Evolutionary conservation across 495 filamentous ascomycete genomes (phyloP), one percentile per base, ranked within the genome.

Genomic region (Stereocaulon alpinum): DNA sequence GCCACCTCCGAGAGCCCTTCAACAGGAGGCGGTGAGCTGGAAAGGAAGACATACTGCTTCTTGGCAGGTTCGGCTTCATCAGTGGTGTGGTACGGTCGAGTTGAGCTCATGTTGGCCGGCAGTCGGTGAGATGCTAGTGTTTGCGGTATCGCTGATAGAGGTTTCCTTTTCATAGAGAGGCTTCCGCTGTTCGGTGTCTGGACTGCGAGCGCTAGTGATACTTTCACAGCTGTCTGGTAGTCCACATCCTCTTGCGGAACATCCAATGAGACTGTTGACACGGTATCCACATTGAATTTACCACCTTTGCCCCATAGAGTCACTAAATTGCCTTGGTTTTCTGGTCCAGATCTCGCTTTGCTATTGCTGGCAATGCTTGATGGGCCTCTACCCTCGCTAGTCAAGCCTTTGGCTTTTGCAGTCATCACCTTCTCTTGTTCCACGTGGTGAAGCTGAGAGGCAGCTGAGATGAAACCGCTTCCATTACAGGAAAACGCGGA

Each of bases 21-120:
- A 5, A 51, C 22, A n/a, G 34, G 47, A 20, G 66, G 68, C 5
- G 74, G 76, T 30, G 75, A 75, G 59, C 75, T 77, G 9, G 75
- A 77, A 9, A 76, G 64, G 47, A 78, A 72, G n/a, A 66, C 54
- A 63, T 78, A 75, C 40, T 56, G 54, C 18, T 66, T 67, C 3
- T 29, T 62, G 40, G 45, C 32, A 24, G 42, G 43, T 56, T 27
- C 48, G 4, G 42, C 41, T 37, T 62, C 62, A 48, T 44, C 40
- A 14, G 44, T 22, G 4, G 50, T 7, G 43, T 34, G 62, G n/a
- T n/a, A 22, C 42, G 64, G 70, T 7, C 52, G 45, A 41, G 47
- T 70, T 64, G 15, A 66, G 66, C 29, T 49, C 44, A 40, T 45
- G 59, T 3, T 44, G 15, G 44, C n/a, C 27, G 63, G 68, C 14